Percentiles rank a stretch among this genome's conserved stretches.
Conservation (phyloP, 305 asterid species). For the Fraxinus albicans region DNA sequence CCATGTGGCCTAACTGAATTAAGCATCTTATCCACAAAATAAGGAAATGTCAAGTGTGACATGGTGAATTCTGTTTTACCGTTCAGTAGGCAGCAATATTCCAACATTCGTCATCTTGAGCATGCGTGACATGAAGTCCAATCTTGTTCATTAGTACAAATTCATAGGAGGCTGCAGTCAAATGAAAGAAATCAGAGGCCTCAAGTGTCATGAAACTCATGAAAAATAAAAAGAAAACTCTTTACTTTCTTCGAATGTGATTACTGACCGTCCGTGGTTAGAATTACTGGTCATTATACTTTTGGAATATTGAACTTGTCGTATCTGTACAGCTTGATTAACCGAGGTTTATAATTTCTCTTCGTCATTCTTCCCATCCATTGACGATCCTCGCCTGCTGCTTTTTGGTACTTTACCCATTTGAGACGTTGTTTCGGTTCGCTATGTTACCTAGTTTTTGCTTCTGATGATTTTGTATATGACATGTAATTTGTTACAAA, state of each 20-base stretch:
- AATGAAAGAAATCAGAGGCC: constrained; percentile 27
- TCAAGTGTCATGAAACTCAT: constrained; percentile 7
- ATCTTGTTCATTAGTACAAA: constrained; percentile 32
- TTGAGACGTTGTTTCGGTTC: constrained; percentile 68
- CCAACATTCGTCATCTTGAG: neutral
- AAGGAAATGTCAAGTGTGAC: too few relatives aligned
- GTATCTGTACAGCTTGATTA: constrained; percentile 37
- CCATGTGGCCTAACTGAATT: too few relatives aligned
- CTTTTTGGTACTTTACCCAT: constrained; percentile 34
- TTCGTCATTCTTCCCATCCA: constrained; percentile 36
- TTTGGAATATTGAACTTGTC: constrained; percentile 29
- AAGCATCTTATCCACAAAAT: too few relatives aligned
- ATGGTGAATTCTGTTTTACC: too few relatives aligned
- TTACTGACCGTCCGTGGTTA: constrained; percentile 24
- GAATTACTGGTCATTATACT: constrained; percentile 26
- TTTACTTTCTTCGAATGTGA: constrained; percentile 31
- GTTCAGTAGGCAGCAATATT: too few relatives aligned
- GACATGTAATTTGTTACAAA: constrained; percentile 56
- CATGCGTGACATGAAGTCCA: too few relatives aligned
- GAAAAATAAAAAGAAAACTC: constrained; percentile 10
- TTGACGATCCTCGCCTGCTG: constrained; percentile 48
- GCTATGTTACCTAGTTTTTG: constrained; percentile 75
- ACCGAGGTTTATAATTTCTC: constrained; percentile 50
- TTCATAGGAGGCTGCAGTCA: constrained; percentile 50
- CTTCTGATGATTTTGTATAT: constrained; percentile 62